A percentile compares a stretch with the other conserved stretches of the same genome.
Evolutionary conservation across 257 asterid genomes (phyloP).

Genomic region (Capsicum pubescens): DNA sequence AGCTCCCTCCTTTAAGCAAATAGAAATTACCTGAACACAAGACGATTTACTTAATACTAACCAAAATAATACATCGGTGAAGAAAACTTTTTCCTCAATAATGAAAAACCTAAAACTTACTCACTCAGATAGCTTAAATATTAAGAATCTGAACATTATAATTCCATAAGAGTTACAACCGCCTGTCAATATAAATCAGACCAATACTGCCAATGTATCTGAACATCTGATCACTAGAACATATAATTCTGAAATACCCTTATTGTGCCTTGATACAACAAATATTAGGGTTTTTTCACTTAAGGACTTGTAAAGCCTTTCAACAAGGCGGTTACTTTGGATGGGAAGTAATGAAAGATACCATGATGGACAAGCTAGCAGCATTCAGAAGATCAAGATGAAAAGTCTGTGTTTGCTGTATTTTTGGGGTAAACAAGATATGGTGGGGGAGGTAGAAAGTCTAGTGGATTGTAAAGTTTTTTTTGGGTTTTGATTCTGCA

Average conservation of each 20-base stretch:
- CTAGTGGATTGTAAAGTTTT: no score
- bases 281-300: not conserved
- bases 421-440: no score
- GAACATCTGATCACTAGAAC: slow-evolving; percentile 1
- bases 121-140: not conserved
- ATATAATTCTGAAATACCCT: slow-evolving; percentile 15
- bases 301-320: not conserved
- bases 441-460: no score
- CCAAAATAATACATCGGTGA: no score
- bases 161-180: not conserved
- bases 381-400: no score
- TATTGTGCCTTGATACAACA: not conserved
- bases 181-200: not conserved
- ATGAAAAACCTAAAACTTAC: not conserved
- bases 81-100: not conserved
- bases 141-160: not conserved
- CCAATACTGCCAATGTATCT: not conserved
- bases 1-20: slow-evolving; percentile 39
- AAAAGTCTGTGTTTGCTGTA: no score
- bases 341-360: no score
- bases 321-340: no score
- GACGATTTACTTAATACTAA: slow-evolving; percentile 3
- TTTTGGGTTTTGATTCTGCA: no score
- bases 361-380: no score
- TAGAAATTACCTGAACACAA: slow-evolving; percentile 39